These are phyloP conservation scores for Phoenix dactylifera DNA, from an alignment of 176 grass and related monocot species.

Conservation along the genomic window DNA sequence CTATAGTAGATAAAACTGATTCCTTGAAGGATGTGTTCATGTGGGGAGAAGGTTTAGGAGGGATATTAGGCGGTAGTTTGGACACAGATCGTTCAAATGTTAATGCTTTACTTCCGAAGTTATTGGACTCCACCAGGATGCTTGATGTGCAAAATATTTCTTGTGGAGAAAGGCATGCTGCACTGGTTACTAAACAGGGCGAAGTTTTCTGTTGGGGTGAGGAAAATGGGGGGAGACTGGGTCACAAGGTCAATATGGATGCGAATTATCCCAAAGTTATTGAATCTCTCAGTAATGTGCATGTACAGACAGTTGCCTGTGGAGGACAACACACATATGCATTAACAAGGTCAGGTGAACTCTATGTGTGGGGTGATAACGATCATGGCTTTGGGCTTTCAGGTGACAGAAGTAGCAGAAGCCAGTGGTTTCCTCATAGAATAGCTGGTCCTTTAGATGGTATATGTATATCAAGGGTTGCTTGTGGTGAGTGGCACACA, in stretches of 20 bases:
- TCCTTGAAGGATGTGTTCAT: constrained; percentile 81
- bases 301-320: constrained; percentile 63
- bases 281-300: constrained; percentile 47
- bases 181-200: constrained; percentile 83
- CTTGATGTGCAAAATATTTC: constrained; percentile 61
- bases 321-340: constrained; percentile 76
- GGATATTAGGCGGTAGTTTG: constrained; percentile 26
- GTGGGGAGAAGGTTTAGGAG: constrained; percentile 55
- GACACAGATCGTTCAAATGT: background rate
- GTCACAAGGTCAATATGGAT: constrained; percentile 48
- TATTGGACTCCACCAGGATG: constrained; percentile 52
- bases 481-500: constrained; percentile 90
- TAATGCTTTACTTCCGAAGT: constrained; percentile 60
- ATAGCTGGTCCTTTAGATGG: constrained; percentile 46
- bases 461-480: constrained; percentile 63
- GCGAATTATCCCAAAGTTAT: constrained; percentile 33
- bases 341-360: constrained; percentile 60
- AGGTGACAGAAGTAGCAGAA: constrained; percentile 30
- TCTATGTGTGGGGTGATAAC: constrained; percentile 75
- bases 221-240: constrained; percentile 59
- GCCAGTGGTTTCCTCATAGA: constrained; percentile 66
- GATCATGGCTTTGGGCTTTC: constrained; percentile 28
- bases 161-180: constrained; percentile 76
- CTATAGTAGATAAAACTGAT: constrained; percentile 32
- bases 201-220: constrained; percentile 92